phyloP scores from a whole-genome alignment of 2,329 filamentous ascomycete genomes.

The Neopestalotiopsis sp. region DNA sequence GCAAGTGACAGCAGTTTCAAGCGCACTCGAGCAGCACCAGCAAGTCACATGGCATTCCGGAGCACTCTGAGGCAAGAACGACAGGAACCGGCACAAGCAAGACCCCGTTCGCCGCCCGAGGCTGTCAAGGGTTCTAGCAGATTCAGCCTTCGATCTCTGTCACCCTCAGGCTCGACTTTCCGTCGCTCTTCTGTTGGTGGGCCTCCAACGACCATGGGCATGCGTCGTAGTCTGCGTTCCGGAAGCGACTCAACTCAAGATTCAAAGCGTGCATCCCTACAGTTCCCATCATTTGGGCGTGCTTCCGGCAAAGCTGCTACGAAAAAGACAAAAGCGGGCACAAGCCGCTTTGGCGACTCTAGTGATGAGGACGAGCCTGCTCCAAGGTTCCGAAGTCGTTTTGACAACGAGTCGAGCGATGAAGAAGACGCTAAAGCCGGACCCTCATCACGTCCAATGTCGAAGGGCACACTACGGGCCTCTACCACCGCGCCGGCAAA shows the following conservation, averaged over 20 bases:
- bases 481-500: conserved; percentile 42
- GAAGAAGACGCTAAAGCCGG: conserved; percentile 54
- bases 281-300: conserved; percentile 50
- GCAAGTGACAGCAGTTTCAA: conserved; percentile 85
- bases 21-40: conserved; percentile 57
- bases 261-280: conserved; percentile 41
- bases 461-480: conserved; percentile 38
- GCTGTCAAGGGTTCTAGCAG: conserved; percentile 56
- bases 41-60: conserved; percentile 67
- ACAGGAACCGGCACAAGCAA: conserved; percentile 37
- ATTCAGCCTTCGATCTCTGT: conserved; percentile 74
- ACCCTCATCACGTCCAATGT: conserved; percentile 35
- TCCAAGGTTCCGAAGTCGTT: conserved; percentile 59
- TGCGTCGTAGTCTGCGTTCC: conserved; percentile 52
- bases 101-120: conserved; percentile 37
- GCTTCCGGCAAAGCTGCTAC: conserved; percentile 33
- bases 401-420: conserved; percentile 77
- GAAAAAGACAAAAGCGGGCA: conserved; percentile 22
- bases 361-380: conserved; percentile 62
- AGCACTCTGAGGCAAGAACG: conserved; percentile 70
- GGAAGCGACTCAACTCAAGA: conserved; percentile 43
- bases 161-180: conserved; percentile 65
- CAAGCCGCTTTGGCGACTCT: conserved; percentile 65
- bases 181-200: conserved; percentile 49
- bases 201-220: conserved; percentile 52